Base-by-base conservation (phyloP, 805 yeast genomes). In the Blastobotrys mokoenaii region DNA sequence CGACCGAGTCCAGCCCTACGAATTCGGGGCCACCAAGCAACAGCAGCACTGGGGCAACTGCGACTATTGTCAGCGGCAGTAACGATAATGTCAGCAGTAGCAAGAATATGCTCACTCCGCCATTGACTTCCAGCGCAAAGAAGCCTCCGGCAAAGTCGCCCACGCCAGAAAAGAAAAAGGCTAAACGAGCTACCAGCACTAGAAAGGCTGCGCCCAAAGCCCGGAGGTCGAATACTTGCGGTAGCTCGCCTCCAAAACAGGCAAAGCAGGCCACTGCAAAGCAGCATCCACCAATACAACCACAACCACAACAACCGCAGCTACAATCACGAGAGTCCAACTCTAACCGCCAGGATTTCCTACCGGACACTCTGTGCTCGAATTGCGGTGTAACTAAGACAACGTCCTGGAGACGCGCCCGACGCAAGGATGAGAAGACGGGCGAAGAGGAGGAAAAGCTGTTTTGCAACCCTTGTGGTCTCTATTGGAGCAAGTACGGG, bases 361-460 rank as follows among this genome's bases (percentile, higher is more conserved):
- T 8, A 22, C 27, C 27, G 8, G 27, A 22, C 8, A 22, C 27
- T 22, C 27, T 22, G 27, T 22, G 27, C 27, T 22, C 27, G 27
- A 63, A 62, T 46, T 62, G 66, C 40, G 62, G 65, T n/a, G 52
- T 49, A 11, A 52, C 57, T 17, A 46, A 48, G 34, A 36, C 40
- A 3, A 9, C 25, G n/a, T 17, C 20, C 9, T 43, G 45, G 45
- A 22, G 27, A 22, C 27, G 27, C 27, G 27, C 27, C 8, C 27
- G 27, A 8, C 27, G 27, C 27, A 22, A 22, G 27, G 27, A 22
- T 8, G 27, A 22, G 8, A 22, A 22, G 27, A 22, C 27, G 27
- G 27, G 27, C 60, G 22, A 54, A 62, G 11, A 61, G 64, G 66
- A 41, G 65, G 36, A 36, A 5, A 29, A 27, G 18, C 37, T 48